Evolutionary conservation across 1,284 basidiomycete species (phyloP).

Genomic region (Cystobasidiaceae sp.): DNA sequence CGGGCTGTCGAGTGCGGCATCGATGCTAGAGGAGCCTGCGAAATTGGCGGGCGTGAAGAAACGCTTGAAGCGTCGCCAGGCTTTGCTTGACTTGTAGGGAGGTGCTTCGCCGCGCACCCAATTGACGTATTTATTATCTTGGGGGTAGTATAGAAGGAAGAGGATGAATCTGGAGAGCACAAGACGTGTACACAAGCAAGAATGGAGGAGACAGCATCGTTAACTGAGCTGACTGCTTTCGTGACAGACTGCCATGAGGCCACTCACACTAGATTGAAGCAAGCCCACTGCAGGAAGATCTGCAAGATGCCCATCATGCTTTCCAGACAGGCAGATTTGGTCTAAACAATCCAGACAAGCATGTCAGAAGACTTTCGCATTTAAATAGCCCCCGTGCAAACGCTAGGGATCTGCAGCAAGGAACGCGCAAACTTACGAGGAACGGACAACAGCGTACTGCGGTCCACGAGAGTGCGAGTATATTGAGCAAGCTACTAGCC

Average conservation of each 20-base stretch:
- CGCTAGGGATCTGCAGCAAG: neutral
- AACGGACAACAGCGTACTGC: conserved; percentile 74
- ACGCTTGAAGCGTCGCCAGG: conserved; percentile 24
- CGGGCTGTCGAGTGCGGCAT: conserved; percentile 14
- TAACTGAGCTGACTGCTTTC: neutral
- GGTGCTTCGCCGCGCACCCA: conserved; percentile 32
- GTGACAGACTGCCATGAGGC: neutral
- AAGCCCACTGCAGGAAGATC: conserved; percentile 74
- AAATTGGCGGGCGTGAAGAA: conserved; percentile 17
- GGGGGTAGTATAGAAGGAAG: conserved; percentile 87
- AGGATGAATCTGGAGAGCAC: conserved; percentile 69
- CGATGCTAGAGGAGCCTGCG: neutral
- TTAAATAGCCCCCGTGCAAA: too few species aligned
- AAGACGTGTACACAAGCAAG: too few species aligned
- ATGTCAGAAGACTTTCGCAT: neutral
- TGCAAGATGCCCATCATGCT: conserved; percentile 78
- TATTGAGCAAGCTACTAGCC: conserved; percentile 48
- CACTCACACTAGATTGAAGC: conserved; percentile 77
- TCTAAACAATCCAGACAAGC: too few species aligned
- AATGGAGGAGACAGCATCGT: too few species aligned
- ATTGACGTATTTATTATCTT: conserved; percentile 64
- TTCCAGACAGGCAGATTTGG: conserved; percentile 68
- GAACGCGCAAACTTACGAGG: conserved; percentile 56
- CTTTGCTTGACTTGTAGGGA: neutral
- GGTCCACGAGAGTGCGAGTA: conserved; percentile 78